Evolutionary conservation across 2,329 filamentous ascomycete species (phyloP).

Genomic region (Sordariomycetes sp.): DNA sequence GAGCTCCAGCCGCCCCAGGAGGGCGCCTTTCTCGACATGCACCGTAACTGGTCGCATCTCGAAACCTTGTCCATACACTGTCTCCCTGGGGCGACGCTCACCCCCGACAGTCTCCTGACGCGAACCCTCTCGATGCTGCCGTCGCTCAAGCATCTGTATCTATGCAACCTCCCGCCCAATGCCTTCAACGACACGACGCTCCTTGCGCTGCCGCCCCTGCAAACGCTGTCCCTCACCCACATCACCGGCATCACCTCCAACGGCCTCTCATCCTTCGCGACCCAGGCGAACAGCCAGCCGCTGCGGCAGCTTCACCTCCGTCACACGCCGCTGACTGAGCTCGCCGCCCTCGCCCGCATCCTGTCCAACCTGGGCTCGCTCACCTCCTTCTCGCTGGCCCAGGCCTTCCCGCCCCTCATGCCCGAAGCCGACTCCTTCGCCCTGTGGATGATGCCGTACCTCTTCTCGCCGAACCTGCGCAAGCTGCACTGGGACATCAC

Average conservation of each 20-base stretch:
- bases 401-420: constrained; percentile 44
- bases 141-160: constrained; percentile 46
- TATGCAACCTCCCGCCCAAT: constrained; percentile 46
- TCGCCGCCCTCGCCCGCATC: constrained; percentile 49
- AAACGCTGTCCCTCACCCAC: constrained; percentile 45
- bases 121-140: constrained; percentile 41
- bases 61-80: constrained; percentile 50
- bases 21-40: constrained; percentile 37
- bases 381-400: constrained; percentile 42
- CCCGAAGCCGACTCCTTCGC: constrained; percentile 40
- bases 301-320: constrained; percentile 44
- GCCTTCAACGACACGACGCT: constrained; percentile 49
- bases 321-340: constrained; percentile 44
- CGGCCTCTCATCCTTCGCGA: constrained; percentile 49
- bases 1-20: constrained; percentile 21
- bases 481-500: constrained; percentile 59
- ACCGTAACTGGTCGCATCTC: constrained; percentile 46
- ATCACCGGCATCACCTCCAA: constrained; percentile 45
- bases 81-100: constrained; percentile 42
- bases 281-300: constrained; percentile 31
- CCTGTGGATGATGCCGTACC: constrained; percentile 56
- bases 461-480: constrained; percentile 43
- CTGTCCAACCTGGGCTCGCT: constrained; percentile 44
- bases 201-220: constrained; percentile 43
- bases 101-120: constrained; percentile 41